phyloP scores from a whole-genome alignment of 2,329 filamentous ascomycete genomes.

The Dactylella cylindrospora region DNA sequence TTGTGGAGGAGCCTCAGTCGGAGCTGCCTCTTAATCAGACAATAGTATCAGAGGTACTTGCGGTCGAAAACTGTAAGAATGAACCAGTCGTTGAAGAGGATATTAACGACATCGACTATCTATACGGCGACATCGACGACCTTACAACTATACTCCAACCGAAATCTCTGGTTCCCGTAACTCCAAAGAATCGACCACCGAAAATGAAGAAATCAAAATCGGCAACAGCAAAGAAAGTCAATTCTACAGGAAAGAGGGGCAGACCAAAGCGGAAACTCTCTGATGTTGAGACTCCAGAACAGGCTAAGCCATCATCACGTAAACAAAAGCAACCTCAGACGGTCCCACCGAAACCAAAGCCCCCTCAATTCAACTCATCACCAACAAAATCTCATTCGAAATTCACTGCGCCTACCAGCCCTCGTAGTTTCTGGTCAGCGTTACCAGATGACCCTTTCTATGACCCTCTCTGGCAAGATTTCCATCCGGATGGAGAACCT shows the following conservation, averaged over 20 bases:
- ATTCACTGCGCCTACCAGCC: constrained; percentile 1
- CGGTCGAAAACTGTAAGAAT: too few relatives aligned
- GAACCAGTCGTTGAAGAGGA: not conserved
- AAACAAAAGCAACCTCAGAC: constrained; percentile 13
- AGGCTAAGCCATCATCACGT: not conserved
- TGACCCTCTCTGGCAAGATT: constrained; percentile 46
- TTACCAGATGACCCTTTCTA: constrained; percentile 47
- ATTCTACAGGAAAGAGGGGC: constrained; percentile 10
- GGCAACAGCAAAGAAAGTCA: constrained; percentile 8
- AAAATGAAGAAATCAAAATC: constrained; percentile 11
- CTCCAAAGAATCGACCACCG: constrained; percentile 25
- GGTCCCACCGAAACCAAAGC: constrained; percentile 11
- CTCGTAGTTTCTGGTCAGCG: constrained; percentile 39
- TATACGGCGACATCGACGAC: constrained; percentile 39
- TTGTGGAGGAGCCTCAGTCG: not conserved
- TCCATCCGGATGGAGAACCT: constrained; percentile 48
- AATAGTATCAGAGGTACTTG: too few relatives aligned
- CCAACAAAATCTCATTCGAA: not conserved
- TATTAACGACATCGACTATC: constrained; percentile 1
- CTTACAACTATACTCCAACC: constrained; percentile 27
- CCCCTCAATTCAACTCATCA: not conserved
- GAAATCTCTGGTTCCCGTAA: constrained; percentile 15
- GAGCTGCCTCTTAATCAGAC: not conserved
- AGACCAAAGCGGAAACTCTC: constrained; percentile 9
- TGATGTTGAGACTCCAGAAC: constrained; percentile 7